Percentiles rank a stretch among this genome's conserved stretches.
phyloP scores from a whole-genome alignment of 371 early-diverging fungal species.

The Mucor ambiguus region DNA sequence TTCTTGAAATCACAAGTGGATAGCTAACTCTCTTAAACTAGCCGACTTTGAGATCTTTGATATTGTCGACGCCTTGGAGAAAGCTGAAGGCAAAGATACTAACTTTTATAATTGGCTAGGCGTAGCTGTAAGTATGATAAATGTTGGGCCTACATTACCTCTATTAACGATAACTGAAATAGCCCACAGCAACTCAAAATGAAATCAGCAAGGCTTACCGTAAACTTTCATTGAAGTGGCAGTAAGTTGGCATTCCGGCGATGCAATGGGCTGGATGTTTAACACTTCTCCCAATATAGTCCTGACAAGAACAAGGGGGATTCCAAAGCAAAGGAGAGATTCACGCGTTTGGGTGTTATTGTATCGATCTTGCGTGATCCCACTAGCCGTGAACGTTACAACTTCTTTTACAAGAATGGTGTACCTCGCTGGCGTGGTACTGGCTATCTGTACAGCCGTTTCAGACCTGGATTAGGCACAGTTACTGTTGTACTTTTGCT shows the following conservation, averaged over 20 bases:
- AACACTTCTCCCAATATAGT: constrained; percentile 27
- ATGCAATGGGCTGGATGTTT: neutral
- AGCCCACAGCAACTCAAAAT: constrained; percentile 66
- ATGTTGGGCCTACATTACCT: neutral
- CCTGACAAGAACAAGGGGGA: constrained; percentile 78
- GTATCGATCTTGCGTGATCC: constrained; percentile 70
- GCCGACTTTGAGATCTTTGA: constrained; percentile 86
- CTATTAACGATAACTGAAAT: neutral
- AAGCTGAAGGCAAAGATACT: constrained; percentile 62
- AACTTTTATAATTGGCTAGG: constrained; percentile 65
- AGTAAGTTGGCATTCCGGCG: constrained; percentile 56
- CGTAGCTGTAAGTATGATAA: constrained; percentile 40
- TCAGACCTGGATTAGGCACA: constrained; percentile 75
- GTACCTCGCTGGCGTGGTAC: constrained; percentile 89
- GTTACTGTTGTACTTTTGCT: constrained; percentile 61
- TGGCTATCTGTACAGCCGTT: constrained; percentile 78
- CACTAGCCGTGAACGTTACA: constrained; percentile 73
- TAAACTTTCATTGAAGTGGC: constrained; percentile 90
- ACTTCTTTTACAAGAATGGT: constrained; percentile 87
- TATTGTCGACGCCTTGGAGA: constrained; percentile 77
- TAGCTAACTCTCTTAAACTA: neutral
- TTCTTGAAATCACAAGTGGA: neutral
- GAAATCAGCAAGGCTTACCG: constrained; percentile 89
- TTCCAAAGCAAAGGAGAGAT: constrained; percentile 58
- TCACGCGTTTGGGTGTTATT: constrained; percentile 70